These are phyloP conservation scores for Penicillium brevicompactum DNA, from an alignment of 2,329 filamentous ascomycete species.

Conservation along the genomic window DNA sequence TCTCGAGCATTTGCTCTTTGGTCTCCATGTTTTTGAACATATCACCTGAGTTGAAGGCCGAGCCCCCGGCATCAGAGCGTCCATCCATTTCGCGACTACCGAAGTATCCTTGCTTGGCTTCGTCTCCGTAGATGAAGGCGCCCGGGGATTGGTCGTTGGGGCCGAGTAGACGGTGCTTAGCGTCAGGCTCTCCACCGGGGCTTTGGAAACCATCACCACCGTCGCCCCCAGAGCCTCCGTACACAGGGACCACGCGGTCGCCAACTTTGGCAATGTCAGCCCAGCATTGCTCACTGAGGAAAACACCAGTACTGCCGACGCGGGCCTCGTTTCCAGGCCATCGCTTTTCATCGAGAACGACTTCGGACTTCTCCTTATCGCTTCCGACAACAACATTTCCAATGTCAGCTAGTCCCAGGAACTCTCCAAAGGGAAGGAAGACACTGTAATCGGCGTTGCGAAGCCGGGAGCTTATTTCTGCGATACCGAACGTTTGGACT, in stretches of 20 bases:
- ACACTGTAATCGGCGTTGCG: constrained; percentile 93
- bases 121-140: constrained; percentile 67
- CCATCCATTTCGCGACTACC: constrained; percentile 76
- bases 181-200: constrained; percentile 49
- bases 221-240: constrained; percentile 59
- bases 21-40: constrained; percentile 99
- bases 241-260: constrained; percentile 61
- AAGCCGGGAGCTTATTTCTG: constrained; percentile 91
- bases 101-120: constrained; percentile 81
- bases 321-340: constrained; percentile 92
- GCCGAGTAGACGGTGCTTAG: constrained; percentile 58
- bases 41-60: constrained; percentile 87
- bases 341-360: constrained; percentile 85
- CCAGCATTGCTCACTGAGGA: constrained; percentile 95
- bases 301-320: constrained; percentile 88
- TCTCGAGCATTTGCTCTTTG: constrained; percentile 90
- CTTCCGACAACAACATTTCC: constrained; percentile 87
- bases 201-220: constrained; percentile 62
- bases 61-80: constrained; percentile 87
- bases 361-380: constrained; percentile 87
- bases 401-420: constrained; percentile 82
- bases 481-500: constrained; percentile 92
- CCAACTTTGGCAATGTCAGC: constrained; percentile 79
- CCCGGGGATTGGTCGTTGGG: constrained; percentile 55
- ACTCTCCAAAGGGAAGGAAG: constrained; percentile 94